Conservation (phyloP, 441 rosid genomes). For the Lepidium campestre region DNA sequence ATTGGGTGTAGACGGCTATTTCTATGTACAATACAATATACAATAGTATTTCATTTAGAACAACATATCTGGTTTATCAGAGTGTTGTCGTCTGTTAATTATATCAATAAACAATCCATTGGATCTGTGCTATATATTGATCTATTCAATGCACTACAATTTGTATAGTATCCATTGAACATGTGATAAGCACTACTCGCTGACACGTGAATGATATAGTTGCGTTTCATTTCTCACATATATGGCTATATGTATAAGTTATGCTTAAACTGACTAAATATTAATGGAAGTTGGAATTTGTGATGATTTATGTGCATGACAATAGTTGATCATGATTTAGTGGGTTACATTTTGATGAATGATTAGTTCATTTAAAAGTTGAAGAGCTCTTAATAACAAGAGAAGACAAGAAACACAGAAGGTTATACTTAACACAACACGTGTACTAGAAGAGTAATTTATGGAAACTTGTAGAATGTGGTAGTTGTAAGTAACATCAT, state of each 20-base stretch:
- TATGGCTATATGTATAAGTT: not conserved
- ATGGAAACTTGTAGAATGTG: not conserved
- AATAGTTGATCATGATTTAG: not conserved
- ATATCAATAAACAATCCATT: not conserved
- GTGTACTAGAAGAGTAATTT: not conserved
- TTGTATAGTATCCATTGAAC: not conserved
- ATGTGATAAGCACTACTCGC: not conserved
- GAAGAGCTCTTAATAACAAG: too few relatives aligned
- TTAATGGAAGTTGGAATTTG: not conserved
- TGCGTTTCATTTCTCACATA: not conserved
- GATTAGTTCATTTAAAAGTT: too few relatives aligned
- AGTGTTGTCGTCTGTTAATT: not conserved
- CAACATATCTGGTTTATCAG: not conserved
- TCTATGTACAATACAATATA: not conserved
- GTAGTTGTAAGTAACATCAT: not conserved
- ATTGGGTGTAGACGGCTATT: not conserved
- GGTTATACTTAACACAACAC: conserved; percentile 1
- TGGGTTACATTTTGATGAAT: not conserved
- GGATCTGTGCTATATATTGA: not conserved
- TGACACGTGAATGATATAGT: not conserved
- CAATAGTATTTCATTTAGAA: not conserved
- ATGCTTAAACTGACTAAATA: not conserved
- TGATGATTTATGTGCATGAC: not conserved
- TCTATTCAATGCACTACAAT: not conserved
- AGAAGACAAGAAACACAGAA: not conserved